Evolutionary conservation across 352 stramenopile genomes (phyloP).

Genomic region (Phytophthora pinifolia): DNA sequence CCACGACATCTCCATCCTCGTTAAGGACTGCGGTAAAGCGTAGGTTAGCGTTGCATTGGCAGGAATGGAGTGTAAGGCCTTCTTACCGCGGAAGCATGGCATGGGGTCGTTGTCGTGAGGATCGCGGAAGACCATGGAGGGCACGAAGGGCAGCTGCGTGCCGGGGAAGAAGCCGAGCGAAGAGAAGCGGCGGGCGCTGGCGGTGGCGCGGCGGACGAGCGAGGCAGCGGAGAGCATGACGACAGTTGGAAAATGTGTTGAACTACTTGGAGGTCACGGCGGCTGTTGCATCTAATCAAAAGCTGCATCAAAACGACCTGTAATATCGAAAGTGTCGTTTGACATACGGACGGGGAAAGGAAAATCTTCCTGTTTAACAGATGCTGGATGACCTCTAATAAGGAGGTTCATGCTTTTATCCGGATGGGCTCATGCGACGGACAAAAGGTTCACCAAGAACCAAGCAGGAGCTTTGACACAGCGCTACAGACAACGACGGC

Average conservation of each 20-base stretch:
- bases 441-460: background rate
- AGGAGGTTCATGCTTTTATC: background rate
- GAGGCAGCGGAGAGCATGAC: constrained; percentile 22
- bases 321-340: constrained; percentile 5
- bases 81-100: constrained; percentile 90
- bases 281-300: constrained; percentile 35
- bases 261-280: constrained; percentile 7
- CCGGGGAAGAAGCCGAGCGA: constrained; percentile 67
- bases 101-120: constrained; percentile 82
- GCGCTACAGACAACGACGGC: too few species aligned
- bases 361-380: background rate
- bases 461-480: too few species aligned
- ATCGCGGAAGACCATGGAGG: constrained; percentile 86
- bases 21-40: constrained; percentile 68
- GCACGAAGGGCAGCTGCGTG: constrained; percentile 88
- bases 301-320: constrained; percentile 25
- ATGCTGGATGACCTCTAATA: background rate
- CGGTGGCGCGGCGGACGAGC: constrained; percentile 11
- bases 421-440: constrained; percentile 15
- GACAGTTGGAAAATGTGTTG: too few species aligned
- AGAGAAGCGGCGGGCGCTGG: constrained; percentile 8
- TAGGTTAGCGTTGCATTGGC: constrained; percentile 10
- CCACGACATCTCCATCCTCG: constrained; percentile 76
- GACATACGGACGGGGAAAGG: constrained; percentile 5
- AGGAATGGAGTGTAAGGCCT: background rate